These are phyloP conservation scores for Solanum appendiculatum DNA, from an alignment of 257 asterid species.

Conservation along the genomic window DNA sequence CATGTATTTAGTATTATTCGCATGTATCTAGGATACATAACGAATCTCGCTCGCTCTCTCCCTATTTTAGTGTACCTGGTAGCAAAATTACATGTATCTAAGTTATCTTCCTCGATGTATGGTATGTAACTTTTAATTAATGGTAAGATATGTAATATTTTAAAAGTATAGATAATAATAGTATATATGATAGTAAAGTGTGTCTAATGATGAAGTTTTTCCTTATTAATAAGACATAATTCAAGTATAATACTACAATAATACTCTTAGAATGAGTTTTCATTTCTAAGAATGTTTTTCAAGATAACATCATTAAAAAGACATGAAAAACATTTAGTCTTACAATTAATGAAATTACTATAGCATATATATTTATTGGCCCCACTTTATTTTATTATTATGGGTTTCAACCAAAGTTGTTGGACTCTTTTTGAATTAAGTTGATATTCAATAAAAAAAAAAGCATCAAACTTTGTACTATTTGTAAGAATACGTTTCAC, in stretches of 20 bases:
- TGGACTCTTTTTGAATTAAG: not conserved
- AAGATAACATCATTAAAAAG: not conserved
- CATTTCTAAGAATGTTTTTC: not conserved
- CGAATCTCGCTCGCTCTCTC: not conserved
- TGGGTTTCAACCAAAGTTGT: constrained; percentile 9
- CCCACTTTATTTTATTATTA: not conserved
- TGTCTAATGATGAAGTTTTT: not conserved
- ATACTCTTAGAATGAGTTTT: not conserved
- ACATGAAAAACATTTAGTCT: not conserved
- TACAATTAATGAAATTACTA: not conserved
- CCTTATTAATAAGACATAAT: not conserved
- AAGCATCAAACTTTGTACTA: not conserved
- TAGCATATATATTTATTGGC: not conserved
- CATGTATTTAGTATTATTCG: not conserved
- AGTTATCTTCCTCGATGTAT: not conserved
- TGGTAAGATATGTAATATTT: no score
- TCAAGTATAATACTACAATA: not conserved
- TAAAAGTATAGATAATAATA: no score
- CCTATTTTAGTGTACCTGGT: not conserved
- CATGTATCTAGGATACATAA: not conserved
- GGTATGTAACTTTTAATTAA: not conserved
- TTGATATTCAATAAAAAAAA: not conserved
- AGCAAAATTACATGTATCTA: no score
- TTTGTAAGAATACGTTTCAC: not conserved
- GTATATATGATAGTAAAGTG: not conserved